A percentile compares a stretch with the other conserved stretches of the same genome.
Evolutionary conservation across 768 basidiomycete species (phyloP).

Genomic region (Pulveroboletus sp.): DNA sequence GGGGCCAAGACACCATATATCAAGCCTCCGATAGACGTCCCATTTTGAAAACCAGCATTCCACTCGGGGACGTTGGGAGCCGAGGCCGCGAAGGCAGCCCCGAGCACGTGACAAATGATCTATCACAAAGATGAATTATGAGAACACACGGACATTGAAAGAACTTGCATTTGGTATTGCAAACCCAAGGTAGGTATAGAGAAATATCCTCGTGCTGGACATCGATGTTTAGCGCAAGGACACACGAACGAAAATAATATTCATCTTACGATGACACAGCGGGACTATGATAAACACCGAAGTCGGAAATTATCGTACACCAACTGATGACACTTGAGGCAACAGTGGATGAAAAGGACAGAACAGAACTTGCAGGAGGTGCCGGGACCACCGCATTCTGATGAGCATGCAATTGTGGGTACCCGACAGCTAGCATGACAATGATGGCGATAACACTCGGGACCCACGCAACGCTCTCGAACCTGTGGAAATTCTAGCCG

Average conservation of each 20-base stretch:
- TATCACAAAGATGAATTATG: conserved; percentile 13
- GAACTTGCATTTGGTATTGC: conserved; percentile 38
- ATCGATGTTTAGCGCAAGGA: neutral
- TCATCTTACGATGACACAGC: conserved; percentile 56
- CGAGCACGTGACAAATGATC: conserved; percentile 41
- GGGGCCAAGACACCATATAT: conserved; percentile 38
- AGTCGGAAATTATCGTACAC: conserved; percentile 45
- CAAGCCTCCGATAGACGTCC: conserved; percentile 45
- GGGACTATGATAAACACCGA: conserved; percentile 49
- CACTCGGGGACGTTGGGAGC: conserved; percentile 38
- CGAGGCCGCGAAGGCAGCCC: conserved; percentile 45
- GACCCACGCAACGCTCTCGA: conserved; percentile 24
- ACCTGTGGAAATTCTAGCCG: conserved; percentile 40
- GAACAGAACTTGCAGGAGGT: conserved; percentile 33
- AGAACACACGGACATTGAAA: neutral
- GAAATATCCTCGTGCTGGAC: conserved; percentile 37
- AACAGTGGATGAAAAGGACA: conserved; percentile 46
- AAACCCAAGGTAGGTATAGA: conserved; percentile 47
- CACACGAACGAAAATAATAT: neutral
- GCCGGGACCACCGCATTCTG: conserved; percentile 34
- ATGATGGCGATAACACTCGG: conserved; percentile 70
- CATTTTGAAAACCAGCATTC: conserved; percentile 38
- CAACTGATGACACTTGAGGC: conserved; percentile 44
- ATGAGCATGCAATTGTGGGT: conserved; percentile 55
- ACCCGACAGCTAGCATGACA: conserved; percentile 64